Evolutionary conservation across 1,139 yeast species (phyloP), one percentile per base, ranked within the genome.

Genomic region (Suhomyces terraborum): DNA sequence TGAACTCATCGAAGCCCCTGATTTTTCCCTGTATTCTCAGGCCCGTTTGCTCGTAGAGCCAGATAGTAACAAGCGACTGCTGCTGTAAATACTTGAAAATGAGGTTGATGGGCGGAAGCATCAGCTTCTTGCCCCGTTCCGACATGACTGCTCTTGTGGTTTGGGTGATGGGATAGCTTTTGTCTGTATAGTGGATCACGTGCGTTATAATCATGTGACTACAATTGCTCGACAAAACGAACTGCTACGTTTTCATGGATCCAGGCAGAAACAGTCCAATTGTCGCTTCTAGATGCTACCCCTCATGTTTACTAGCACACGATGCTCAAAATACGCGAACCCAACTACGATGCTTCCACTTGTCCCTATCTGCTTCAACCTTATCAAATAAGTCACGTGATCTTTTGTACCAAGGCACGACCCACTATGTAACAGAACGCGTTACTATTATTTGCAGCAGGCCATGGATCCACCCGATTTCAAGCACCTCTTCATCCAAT

Each of bases 1-100:
- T 93, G 57, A 89, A 93, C 66, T 94, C 98, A 62, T 94, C 99
- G 63, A 94, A 93, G 1, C 99, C 99, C 54, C 80, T 73, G 36
- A 93, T 84, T 50, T 77, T 79, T 1, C 98, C 98, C 52, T 86
- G 89, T 21, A 94, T 79, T 48, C 95, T 73, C 52, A 77, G 74
- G 24, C 80, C 82, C 0, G 84, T 77, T 60, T 93, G 97, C 56
- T 93, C 98, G 53, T 75, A 89, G 19, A 91, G 72, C 97, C 97
- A 91, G 32, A 91, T 80, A 17, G 84, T 80, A 29, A 91, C 97
- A 16, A 74, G 69, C 2, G 85, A 71, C 52, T 88, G 94, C 54
- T 84, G 87, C 59, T 91, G 97, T 47, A 93, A 73, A 58, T 80
- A 86, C 62, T 86, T 84, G 72, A 91, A 93, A 42, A 93, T 80